Evolutionary conservation across 2,329 filamentous ascomycete species (phyloP).

Genomic region (Xylaria multiplex): DNA sequence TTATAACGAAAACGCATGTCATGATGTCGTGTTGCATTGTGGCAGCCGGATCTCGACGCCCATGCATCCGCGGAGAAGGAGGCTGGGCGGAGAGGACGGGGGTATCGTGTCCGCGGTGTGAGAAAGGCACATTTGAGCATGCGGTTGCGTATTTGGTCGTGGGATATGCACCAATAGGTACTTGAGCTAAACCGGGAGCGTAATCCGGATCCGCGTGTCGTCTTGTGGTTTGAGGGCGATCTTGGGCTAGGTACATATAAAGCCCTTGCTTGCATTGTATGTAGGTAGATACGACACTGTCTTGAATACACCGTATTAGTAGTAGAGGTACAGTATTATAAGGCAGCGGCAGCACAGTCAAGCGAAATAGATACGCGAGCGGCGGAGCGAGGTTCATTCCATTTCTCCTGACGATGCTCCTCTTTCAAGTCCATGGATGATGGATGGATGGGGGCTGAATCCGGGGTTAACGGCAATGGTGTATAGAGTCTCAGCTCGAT

Average conservation of each 20-base stretch:
- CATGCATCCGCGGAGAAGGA: constrained; percentile 25
- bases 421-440: constrained; percentile 7
- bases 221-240: constrained; percentile 1
- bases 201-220: background rate
- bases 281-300: constrained; percentile 4
- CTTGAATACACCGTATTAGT: background rate
- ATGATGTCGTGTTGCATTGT: constrained; percentile 22
- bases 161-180: constrained; percentile 1
- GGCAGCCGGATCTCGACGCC: constrained; percentile 32
- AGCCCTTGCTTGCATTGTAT: constrained; percentile 2
- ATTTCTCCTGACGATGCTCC: constrained; percentile 3
- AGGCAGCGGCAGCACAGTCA: background rate
- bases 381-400: constrained; percentile 1
- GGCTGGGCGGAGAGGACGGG: constrained; percentile 2
- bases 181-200: background rate
- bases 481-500: constrained; percentile 13
- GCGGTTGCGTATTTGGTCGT: constrained; percentile 3
- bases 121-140: constrained; percentile 1
- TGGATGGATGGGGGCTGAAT: background rate
- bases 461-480: constrained; percentile 33
- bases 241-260: background rate
- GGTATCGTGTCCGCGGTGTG: constrained; percentile 9
- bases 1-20: constrained; percentile 9
- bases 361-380: background rate
- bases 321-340: background rate